Evolutionary conservation across 2,329 filamentous ascomycete species (phyloP), one percentile per base, ranked within the genome.

Genomic region (Microsporum audouinii): DNA sequence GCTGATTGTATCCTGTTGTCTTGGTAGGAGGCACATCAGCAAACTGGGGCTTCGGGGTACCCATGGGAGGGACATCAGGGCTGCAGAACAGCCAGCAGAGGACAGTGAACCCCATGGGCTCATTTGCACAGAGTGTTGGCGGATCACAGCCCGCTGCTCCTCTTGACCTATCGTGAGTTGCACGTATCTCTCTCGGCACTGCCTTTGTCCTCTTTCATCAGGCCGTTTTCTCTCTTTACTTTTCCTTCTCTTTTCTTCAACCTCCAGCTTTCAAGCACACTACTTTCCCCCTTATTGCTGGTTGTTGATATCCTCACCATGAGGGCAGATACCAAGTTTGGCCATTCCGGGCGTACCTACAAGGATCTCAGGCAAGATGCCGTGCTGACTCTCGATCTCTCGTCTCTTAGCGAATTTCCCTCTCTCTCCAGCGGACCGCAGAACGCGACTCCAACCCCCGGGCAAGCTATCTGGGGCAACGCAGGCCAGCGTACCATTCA

Each of bases 1-100:
- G 38, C 61, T 62, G 53, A 63, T 49, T 60, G 10, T 27, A 38
- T 41, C n/a, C 57, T 53, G 8, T 36, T 29, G 29, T 5, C 29
- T 39, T 29, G n/a, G 29, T 60, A 61, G 43, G 70, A 79, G 82
- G 81, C 59, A 79, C 76, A 67, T 79, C 78, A 67, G 77, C 80
- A 63, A 80, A 80, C 69, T 84, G 82, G 82, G 81, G 79, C 57
- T 83, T 83, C 69, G 80, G 79, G 57, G 72, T 79, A 60, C 79
- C 80, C 49, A 77, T 80, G 69, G 79, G 78, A 58, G 79, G 78
- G 64, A 76, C 79, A 60, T 78, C 79, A 63, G 78, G 78, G 60
- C 71, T 82, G 63, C 76, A 79, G 61, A 76, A 71, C 63, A 75
- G 73, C 63, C 80, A 80, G 70, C 72, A 80, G 69, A 76, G 80